Conservation (phyloP, 2,329 filamentous ascomycete genomes). For the Calonectria fujianensis region DNA sequence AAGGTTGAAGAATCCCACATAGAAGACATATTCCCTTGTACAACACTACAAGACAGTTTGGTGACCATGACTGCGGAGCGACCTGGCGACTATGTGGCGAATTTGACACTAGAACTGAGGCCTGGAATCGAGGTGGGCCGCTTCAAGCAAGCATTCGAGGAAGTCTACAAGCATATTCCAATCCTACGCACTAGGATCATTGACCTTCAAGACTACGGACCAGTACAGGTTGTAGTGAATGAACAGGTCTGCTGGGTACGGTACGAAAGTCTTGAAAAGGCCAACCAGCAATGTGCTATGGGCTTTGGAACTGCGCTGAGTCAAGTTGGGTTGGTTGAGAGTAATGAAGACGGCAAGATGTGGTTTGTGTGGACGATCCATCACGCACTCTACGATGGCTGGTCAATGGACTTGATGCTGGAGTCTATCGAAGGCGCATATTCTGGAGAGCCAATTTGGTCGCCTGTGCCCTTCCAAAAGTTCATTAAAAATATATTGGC, state of each 20-base stretch:
- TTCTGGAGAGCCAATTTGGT: slow-evolving; percentile 5
- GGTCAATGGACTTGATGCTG: slow-evolving; percentile 24
- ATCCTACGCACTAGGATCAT: slow-evolving; percentile 26
- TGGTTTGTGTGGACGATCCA: slow-evolving; percentile 21
- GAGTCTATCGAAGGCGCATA: slow-evolving; percentile 25
- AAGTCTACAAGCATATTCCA: slow-evolving; percentile 23
- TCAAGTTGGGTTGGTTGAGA: slow-evolving; percentile 13
- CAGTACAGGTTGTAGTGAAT: slow-evolving; percentile 21
- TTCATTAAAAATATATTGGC: slow-evolving; percentile 22
- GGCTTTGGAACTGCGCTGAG: slow-evolving; percentile 19
- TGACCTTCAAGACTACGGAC: slow-evolving; percentile 22
- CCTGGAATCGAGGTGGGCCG: slow-evolving; percentile 16
- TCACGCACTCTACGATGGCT: slow-evolving; percentile 26
- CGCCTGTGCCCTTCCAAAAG: slow-evolving; percentile 20
- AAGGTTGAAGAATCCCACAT: slow-evolving; percentile 16
- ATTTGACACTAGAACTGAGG: slow-evolving; percentile 16
- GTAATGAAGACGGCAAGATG: slow-evolving; percentile 15
- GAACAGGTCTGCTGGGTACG: slow-evolving; percentile 7
- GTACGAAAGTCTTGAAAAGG: slow-evolving; percentile 17
- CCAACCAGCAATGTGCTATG: slow-evolving; percentile 20
- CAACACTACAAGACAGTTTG: slow-evolving; percentile 19
- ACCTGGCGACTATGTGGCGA: slow-evolving; percentile 25
- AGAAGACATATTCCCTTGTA: slow-evolving; percentile 23
- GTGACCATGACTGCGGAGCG: slow-evolving; percentile 22
- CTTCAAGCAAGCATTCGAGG: slow-evolving; percentile 22